A percentile compares a stretch with the other conserved stretches of the same genome.
phyloP scores from a whole-genome alignment of 352 stramenopile species.

The Phytopythium montanum region DNA sequence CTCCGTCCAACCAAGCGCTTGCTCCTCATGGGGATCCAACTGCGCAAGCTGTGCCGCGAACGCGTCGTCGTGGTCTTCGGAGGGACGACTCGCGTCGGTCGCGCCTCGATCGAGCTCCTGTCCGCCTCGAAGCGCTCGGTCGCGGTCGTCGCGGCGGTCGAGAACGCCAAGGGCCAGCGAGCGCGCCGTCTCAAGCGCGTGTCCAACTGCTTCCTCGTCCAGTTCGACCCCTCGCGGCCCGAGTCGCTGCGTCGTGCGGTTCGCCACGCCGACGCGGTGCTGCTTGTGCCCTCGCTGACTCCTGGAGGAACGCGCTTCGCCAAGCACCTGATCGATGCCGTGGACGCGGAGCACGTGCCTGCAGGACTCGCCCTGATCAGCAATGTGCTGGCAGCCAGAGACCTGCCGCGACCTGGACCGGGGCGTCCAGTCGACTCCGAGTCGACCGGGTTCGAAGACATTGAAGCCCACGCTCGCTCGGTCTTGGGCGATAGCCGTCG shows the following conservation, averaged over 20 bases:
- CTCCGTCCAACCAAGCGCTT: neutral
- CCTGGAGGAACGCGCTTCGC: conserved; percentile 57
- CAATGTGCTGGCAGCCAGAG: conserved; percentile 50
- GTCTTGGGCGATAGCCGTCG: neutral
- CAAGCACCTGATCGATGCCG: conserved; percentile 63
- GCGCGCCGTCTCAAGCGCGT: conserved; percentile 47
- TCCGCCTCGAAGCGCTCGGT: conserved; percentile 32
- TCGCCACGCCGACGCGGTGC: conserved; percentile 62
- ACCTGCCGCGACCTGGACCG: conserved; percentile 22
- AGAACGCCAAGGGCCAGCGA: conserved; percentile 42
- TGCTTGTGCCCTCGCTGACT: conserved; percentile 61
- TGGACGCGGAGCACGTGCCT: conserved; percentile 31
- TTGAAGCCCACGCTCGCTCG: conserved; percentile 57
- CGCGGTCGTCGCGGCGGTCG: conserved; percentile 55
- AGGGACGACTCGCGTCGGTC: conserved; percentile 61
- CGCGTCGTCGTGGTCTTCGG: conserved; percentile 76
- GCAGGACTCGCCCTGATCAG: conserved; percentile 59
- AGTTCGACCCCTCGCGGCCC: conserved; percentile 49
- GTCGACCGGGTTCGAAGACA: conserved; percentile 46
- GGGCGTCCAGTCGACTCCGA: conserved; percentile 14
- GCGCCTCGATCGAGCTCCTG: conserved; percentile 49
- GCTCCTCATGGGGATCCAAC: conserved; percentile 41
- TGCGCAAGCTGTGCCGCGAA: conserved; percentile 55
- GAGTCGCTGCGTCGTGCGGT: conserved; percentile 53
- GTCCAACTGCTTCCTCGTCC: conserved; percentile 50